Evolutionary conservation across 2,329 filamentous ascomycete genomes (phyloP).

Genomic region (Alternaria viburni): DNA sequence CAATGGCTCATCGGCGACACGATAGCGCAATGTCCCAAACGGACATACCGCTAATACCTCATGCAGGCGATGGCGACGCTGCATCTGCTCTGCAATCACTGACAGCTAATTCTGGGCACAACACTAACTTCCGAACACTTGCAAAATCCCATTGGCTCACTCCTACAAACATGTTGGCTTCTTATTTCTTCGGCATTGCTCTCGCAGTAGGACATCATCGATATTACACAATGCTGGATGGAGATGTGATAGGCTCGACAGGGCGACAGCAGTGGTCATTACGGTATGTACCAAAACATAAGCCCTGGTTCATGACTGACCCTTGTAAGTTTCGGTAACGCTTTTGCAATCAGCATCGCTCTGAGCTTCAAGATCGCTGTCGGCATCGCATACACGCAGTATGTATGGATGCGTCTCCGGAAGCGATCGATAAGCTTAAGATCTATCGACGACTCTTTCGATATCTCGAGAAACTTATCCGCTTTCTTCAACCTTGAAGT

Average conservation of each 20-base stretch:
- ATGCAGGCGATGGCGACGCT: too few species aligned
- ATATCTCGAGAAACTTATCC: neutral
- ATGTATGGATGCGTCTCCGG: neutral
- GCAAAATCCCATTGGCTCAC: neutral
- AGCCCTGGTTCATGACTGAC: neutral
- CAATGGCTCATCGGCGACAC: too few species aligned
- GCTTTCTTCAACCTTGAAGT: neutral
- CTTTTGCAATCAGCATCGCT: neutral
- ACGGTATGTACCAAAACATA: neutral
- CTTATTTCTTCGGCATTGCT: accelerated
- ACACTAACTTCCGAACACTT: neutral
- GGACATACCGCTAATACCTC: too few species aligned
- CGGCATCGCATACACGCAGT: neutral
- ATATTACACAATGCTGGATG: neutral
- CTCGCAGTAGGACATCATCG: neutral
- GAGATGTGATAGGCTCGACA: neutral
- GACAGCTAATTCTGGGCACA: accelerated
- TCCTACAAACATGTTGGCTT: accelerated
- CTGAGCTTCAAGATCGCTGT: neutral
- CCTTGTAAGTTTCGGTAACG: accelerated
- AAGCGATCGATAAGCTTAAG: accelerated
- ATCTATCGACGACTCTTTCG: neutral
- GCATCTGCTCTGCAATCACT: accelerated
- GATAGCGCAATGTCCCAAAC: too few species aligned
- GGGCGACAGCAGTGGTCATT: neutral